These are phyloP conservation scores for Purpureocillium takamizusanense DNA, from an alignment of 2,329 filamentous ascomycete species.

Conservation along the genomic window DNA sequence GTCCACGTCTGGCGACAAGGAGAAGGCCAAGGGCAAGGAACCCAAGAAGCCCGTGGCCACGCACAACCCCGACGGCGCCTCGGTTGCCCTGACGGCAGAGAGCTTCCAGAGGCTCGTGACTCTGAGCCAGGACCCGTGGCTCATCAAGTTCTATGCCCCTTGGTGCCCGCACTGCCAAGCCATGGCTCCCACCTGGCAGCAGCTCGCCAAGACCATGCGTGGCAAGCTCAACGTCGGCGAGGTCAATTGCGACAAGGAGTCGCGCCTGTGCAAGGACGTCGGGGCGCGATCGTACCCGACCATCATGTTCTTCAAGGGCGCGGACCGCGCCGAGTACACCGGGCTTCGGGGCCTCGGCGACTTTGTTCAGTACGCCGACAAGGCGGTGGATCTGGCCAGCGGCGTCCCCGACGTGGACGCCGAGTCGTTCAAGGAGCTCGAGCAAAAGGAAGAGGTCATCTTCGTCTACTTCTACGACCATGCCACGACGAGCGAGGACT, in stretches of 20 bases:
- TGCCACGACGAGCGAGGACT: constrained; percentile 87
- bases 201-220: constrained; percentile 86
- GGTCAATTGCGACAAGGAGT: constrained; percentile 86
- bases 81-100: constrained; percentile 69
- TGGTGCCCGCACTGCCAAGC: constrained; percentile 97
- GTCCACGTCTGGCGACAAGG: constrained; percentile 17
- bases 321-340: constrained; percentile 86
- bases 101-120: constrained; percentile 81
- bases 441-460: constrained; percentile 89
- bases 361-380: constrained; percentile 77
- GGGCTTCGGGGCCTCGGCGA: constrained; percentile 89
- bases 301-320: constrained; percentile 84
- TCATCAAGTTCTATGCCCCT: constrained; percentile 96
- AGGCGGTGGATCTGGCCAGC: constrained; percentile 66
- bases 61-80: constrained; percentile 69
- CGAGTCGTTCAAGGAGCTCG: constrained; percentile 66
- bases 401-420: constrained; percentile 78
- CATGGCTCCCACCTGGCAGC: constrained; percentile 81
- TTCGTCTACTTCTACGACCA: constrained; percentile 98
- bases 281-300: constrained; percentile 75
- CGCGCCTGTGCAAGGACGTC: constrained; percentile 86
- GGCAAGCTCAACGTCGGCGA: constrained; percentile 86
- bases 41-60: constrained; percentile 40
- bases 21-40: constrained; percentile 19
- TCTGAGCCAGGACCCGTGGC: constrained; percentile 85